These are phyloP conservation scores for Sclerotinia trifoliorum DNA, from an alignment of 2,329 filamentous ascomycete species.

Conservation along the genomic window DNA sequence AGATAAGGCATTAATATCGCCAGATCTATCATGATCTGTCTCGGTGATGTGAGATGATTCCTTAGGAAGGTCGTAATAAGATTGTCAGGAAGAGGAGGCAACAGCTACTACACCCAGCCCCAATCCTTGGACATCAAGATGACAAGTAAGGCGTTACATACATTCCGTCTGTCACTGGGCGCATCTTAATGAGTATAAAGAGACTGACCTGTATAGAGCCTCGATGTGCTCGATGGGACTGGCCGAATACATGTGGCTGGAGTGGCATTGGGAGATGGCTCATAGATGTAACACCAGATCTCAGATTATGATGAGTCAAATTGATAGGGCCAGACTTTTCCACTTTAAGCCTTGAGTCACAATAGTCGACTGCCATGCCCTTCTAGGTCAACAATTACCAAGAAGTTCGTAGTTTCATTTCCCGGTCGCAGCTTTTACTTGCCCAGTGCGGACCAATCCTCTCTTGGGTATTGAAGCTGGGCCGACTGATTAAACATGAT, in stretches of 20 bases:
- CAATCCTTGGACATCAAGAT: neutral
- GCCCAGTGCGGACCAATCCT: neutral
- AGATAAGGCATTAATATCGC: conserved; percentile 6
- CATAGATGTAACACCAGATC: neutral
- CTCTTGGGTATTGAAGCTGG: neutral
- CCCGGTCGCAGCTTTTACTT: neutral
- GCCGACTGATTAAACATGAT: neutral
- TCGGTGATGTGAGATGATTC: neutral
- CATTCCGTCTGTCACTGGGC: neutral
- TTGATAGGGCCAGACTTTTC: neutral
- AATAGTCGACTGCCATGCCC: no score
- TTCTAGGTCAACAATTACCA: neutral
- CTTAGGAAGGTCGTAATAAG: neutral
- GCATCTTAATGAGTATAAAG: neutral
- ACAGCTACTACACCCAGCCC: neutral
- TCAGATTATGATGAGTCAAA: conserved; percentile 1
- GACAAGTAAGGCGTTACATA: neutral
- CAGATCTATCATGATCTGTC: neutral
- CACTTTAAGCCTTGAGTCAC: neutral
- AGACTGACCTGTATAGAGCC: conserved; percentile 4
- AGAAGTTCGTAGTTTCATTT: neutral
- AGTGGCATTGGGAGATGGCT: conserved; percentile 1
- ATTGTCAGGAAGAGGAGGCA: neutral
- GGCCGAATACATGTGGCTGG: neutral
- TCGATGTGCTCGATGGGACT: neutral